phyloP scores from a whole-genome alignment of 2,329 filamentous ascomycete species.

The Colletotrichum sansevieriae region DNA sequence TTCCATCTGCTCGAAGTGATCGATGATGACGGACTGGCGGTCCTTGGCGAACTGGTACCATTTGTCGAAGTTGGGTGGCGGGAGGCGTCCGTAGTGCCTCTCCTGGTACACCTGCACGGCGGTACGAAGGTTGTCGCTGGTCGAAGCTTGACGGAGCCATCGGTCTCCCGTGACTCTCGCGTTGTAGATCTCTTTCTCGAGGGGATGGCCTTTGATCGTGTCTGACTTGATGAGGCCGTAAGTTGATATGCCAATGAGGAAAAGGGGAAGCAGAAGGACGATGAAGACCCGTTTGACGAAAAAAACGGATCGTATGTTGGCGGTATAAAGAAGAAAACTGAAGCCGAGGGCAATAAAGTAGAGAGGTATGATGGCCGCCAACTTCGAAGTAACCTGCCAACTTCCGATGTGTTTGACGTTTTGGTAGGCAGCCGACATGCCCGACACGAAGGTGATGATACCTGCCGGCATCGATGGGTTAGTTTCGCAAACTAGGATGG shows the following conservation, averaged over 20 bases:
- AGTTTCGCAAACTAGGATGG: conserved; percentile 61
- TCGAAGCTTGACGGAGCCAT: conserved; percentile 62
- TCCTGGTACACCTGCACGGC: conserved; percentile 65
- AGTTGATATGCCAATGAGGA: conserved; percentile 53
- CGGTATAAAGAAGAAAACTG: conserved; percentile 57
- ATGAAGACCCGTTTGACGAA: conserved; percentile 58
- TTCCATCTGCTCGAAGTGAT: conserved; percentile 85
- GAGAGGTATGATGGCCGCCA: conserved; percentile 54
- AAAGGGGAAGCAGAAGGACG: conserved; percentile 53
- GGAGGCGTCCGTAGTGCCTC: conserved; percentile 72
- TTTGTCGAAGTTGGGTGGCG: conserved; percentile 84
- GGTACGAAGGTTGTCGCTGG: conserved; percentile 60
- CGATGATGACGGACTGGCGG: conserved; percentile 78
- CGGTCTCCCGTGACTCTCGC: conserved; percentile 61
- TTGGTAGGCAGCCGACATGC: conserved; percentile 52
- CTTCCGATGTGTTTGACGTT: conserved; percentile 56
- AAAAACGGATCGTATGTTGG: conserved; percentile 58
- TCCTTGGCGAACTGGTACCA: conserved; percentile 85
- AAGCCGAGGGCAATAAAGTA: conserved; percentile 57
- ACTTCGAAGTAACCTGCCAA: conserved; percentile 59
- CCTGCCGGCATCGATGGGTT: conserved; percentile 58
- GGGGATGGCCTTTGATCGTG: conserved; percentile 56
- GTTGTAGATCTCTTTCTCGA: conserved; percentile 64
- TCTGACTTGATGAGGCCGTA: conserved; percentile 50
- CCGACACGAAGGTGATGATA: conserved; percentile 59